Percentiles rank a stretch among this genome's conserved stretches.
Evolutionary conservation across 108 stramenopile species (phyloP).

Genomic region (Conticribra guillardii): DNA sequence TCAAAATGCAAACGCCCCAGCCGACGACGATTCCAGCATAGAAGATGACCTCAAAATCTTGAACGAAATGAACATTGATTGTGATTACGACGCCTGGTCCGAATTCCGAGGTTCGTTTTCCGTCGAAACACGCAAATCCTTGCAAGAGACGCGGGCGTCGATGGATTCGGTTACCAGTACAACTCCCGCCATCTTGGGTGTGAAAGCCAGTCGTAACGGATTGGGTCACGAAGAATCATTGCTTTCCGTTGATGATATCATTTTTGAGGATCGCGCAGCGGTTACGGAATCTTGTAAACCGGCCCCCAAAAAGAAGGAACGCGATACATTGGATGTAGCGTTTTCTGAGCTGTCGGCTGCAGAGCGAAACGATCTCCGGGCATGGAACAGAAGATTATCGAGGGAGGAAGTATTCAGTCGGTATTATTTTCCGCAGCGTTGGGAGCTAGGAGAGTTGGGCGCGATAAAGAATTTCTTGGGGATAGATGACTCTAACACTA

Average conservation of each 20-base stretch:
- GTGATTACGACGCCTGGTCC: conserved; percentile 37
- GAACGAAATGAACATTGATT: conserved; percentile 45
- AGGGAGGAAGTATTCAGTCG: conserved; percentile 41
- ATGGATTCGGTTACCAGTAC: not conserved
- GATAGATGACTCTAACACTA: conserved; percentile 15
- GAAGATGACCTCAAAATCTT: conserved; percentile 31
- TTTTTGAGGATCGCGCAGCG: too few relatives aligned
- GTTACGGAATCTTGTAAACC: too few relatives aligned
- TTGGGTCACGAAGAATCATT: too few relatives aligned
- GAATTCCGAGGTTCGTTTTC: conserved; percentile 26
- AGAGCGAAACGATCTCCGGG: conserved; percentile 31
- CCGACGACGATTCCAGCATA: conserved; percentile 2
- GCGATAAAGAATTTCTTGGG: conserved; percentile 24
- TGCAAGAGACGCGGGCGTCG: conserved; percentile 1
- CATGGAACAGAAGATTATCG: conserved; percentile 32
- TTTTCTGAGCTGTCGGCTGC: conserved; percentile 18
- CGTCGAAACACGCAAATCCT: conserved; percentile 5
- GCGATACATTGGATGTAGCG: not conserved
- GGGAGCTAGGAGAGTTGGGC: conserved; percentile 39
- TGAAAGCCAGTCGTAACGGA: too few relatives aligned
- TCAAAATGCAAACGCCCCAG: not conserved
- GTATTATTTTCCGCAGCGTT: conserved; percentile 43
- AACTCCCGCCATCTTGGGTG: not conserved
- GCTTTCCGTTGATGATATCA: too few relatives aligned
- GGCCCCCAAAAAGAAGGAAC: too few relatives aligned